Evolutionary conservation across 1,284 basidiomycete genomes (phyloP).

Genomic region (Fistulinella cinereoalba): DNA sequence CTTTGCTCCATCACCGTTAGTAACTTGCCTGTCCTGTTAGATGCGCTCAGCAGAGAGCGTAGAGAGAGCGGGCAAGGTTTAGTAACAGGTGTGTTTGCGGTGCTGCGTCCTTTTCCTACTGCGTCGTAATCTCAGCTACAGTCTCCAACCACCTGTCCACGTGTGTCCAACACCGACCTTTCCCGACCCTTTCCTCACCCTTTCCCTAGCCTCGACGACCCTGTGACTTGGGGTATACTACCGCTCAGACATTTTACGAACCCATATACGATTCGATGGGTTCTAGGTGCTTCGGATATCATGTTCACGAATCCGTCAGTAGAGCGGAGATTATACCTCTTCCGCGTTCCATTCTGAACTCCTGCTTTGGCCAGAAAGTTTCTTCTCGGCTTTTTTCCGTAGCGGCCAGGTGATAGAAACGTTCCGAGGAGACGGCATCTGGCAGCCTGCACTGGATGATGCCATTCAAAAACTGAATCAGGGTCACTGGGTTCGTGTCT

Average conservation of each 20-base stretch:
- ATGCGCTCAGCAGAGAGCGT: constrained; percentile 56
- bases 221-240: constrained; percentile 79
- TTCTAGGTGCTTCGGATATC: constrained; percentile 88
- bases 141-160: constrained; percentile 92
- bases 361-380: constrained; percentile 47
- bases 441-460: constrained; percentile 82
- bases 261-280: constrained; percentile 73
- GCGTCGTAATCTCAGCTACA: constrained; percentile 34
- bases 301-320: constrained; percentile 91
- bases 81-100: constrained; percentile 60
- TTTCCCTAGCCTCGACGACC: constrained; percentile 64
- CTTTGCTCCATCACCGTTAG: constrained; percentile 65
- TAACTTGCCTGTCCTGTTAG: constrained; percentile 62
- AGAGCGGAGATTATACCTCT: constrained; percentile 6
- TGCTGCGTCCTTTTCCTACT: constrained; percentile 4
- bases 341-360: constrained; percentile 9
- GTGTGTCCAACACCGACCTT: constrained; percentile 44
- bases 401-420: constrained; percentile 94
- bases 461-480: constrained; percentile 78
- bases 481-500: constrained; percentile 74
- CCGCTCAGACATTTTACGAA: constrained; percentile 62
- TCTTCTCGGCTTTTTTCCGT: constrained; percentile 82
- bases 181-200: constrained; percentile 8
- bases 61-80: constrained; percentile 60
- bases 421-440: constrained; percentile 85